Percentiles rank a stretch among this genome's conserved stretches.
Evolutionary conservation across 2,329 filamentous ascomycete species (phyloP).

Genomic region (Claviceps arundinis): DNA sequence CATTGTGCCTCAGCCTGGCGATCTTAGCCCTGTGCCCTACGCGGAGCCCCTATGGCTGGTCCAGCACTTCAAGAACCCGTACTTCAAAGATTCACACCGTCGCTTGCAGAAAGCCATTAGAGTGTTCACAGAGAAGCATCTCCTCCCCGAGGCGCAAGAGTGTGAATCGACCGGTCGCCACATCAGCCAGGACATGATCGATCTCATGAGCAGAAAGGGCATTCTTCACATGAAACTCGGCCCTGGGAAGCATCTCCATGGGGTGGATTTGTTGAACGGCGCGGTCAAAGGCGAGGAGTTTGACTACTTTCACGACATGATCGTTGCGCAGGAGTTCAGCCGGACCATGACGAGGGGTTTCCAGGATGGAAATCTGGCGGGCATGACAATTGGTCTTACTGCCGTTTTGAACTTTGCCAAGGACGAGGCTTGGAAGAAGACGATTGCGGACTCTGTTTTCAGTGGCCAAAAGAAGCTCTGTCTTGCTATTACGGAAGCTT

Average conservation of each 20-base stretch:
- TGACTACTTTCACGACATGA: constrained; percentile 76
- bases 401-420: constrained; percentile 69
- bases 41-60: constrained; percentile 75
- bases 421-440: constrained; percentile 51
- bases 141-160: constrained; percentile 61
- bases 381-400: constrained; percentile 72
- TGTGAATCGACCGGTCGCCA: constrained; percentile 62
- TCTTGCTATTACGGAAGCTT: constrained; percentile 77
- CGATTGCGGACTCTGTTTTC: constrained; percentile 58
- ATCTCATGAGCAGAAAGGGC: constrained; percentile 61
- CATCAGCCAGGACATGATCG: constrained; percentile 60
- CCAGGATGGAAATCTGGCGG: constrained; percentile 76
- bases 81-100: constrained; percentile 65
- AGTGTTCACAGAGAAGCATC: constrained; percentile 57
- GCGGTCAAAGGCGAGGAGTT: constrained; percentile 67
- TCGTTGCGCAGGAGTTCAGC: constrained; percentile 60
- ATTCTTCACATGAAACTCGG: constrained; percentile 73
- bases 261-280: constrained; percentile 53
- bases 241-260: constrained; percentile 69
- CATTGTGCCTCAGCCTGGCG: constrained; percentile 54
- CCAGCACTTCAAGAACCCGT: constrained; percentile 63
- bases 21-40: constrained; percentile 67
- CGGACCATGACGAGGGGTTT: constrained; percentile 65
- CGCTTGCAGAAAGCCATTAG: constrained; percentile 56
- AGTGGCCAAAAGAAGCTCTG: constrained; percentile 79